phyloP scores from a whole-genome alignment of 352 stramenopile species.

The Phytopythium boreale region DNA sequence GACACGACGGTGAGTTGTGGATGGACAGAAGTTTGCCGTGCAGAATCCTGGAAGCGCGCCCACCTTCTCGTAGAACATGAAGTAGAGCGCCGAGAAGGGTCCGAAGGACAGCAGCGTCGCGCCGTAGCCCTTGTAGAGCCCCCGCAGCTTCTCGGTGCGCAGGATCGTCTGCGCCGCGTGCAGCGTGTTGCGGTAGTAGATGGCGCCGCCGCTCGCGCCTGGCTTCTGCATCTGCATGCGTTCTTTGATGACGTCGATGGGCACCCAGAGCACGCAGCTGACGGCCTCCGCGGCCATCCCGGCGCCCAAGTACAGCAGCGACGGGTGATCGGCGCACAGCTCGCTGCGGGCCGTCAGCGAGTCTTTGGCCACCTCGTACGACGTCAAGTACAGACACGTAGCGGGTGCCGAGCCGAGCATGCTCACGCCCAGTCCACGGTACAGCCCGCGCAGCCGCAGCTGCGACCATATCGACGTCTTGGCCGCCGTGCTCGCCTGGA shows the following conservation, averaged over 20 bases:
- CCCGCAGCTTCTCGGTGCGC: slow-evolving; percentile 84
- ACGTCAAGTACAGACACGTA: slow-evolving; percentile 96
- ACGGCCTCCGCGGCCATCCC: slow-evolving; percentile 74
- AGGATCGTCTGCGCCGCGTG: slow-evolving; percentile 92
- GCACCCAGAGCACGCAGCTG: slow-evolving; percentile 97
- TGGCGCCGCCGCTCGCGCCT: slow-evolving; percentile 11
- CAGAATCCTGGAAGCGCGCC: neutral
- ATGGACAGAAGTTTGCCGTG: neutral
- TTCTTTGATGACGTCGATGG: slow-evolving; percentile 99
- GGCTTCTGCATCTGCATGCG: slow-evolving; percentile 94
- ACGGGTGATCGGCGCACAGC: slow-evolving; percentile 42
- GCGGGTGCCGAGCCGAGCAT: slow-evolving; percentile 94
- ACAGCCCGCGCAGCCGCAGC: slow-evolving; percentile 81
- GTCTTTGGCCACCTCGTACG: slow-evolving; percentile 91
- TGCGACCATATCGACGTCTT: slow-evolving; percentile 1
- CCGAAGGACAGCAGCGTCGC: slow-evolving; percentile 96
- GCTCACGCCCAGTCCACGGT: slow-evolving; percentile 94
- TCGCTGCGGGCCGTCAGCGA: slow-evolving; percentile 32
- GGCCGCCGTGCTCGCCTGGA: slow-evolving; percentile 7
- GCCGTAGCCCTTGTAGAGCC: slow-evolving; percentile 95
- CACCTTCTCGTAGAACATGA: slow-evolving; percentile 96
- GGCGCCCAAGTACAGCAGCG: slow-evolving; percentile 65
- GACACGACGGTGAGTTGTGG: neutral
- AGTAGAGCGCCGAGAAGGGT: slow-evolving; percentile 97
- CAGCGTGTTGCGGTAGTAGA: slow-evolving; percentile 90